Base-by-base conservation (phyloP, 306 rosid species). In the Prunus mongolica region DNA sequence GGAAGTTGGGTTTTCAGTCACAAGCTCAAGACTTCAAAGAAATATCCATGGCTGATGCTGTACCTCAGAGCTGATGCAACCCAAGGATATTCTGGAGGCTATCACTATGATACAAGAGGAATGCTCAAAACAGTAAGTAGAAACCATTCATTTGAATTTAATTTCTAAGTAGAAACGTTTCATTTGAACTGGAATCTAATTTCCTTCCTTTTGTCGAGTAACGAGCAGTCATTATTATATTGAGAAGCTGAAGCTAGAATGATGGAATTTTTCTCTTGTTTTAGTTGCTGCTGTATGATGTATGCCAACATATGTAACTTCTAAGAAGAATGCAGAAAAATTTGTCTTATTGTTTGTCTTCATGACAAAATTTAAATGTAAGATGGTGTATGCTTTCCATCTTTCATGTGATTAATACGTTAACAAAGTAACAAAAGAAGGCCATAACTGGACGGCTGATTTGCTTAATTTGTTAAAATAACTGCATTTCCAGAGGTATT, bases 31-130 rank as follows among this genome's bases (percentile, higher is more conserved):
- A 92, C 97, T 57, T 90, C 97, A 62, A 83, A 83, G 78, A 89
- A 87, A 75, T 90, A 89, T 44, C 97, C 96, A 70, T 90, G 94
- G 97, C 74, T 90, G 86, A 93, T 93, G 97, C 82, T 90, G 64
- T 90, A 90, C 84, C 86, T 93, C 5, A 87, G 97, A 83, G 96
- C 94, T 80, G 96, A 93, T 84, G 96, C 96, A 60, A 89, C 89
- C 69, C 64, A 32, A 67, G 97, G 97, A 75, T 93, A 81, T 79
- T 93, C 97, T 30, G 96, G 97, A 22, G 97, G 97, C 14, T 93
- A 93, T 84, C 97, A 85, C 74, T 93, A 93, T 71, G 93, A 89
- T 77, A 90, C 96, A 14, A 90, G 91, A 67, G 94, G 96, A 76
- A 93, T 93, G 94, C 86, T 90, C 67, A 90, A 86, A 87, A 65